phyloP scores from a whole-genome alignment of 495 filamentous ascomycete species.

The Melanomma pulvis-pyrius region DNA sequence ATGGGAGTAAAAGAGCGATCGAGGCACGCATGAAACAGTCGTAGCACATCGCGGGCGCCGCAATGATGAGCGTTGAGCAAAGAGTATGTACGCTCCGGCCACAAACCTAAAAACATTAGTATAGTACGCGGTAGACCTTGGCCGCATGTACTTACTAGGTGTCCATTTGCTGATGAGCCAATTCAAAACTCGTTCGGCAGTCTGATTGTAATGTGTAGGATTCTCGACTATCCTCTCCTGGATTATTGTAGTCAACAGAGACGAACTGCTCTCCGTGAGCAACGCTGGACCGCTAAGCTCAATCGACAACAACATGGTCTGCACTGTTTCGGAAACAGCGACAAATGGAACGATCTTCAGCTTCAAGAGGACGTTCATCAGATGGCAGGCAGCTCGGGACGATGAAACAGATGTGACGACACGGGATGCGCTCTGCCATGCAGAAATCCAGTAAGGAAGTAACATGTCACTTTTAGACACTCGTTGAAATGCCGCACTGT shows the following conservation, averaged over 20 bases:
- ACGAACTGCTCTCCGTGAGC: constrained; percentile 77
- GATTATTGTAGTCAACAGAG: constrained; percentile 68
- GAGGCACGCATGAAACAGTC: constrained; percentile 48
- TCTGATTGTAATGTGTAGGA: constrained; percentile 64
- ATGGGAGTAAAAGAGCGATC: constrained; percentile 32
- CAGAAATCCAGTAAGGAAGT: constrained; percentile 63
- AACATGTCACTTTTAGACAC: constrained; percentile 42
- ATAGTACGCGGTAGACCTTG: not conserved
- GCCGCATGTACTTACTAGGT: constrained; percentile 57
- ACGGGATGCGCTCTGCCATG: constrained; percentile 74
- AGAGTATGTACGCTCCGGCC: constrained; percentile 45
- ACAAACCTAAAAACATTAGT: constrained; percentile 42
- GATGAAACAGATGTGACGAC: constrained; percentile 68
- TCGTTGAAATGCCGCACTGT: constrained; percentile 55
- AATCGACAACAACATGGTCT: constrained; percentile 69
- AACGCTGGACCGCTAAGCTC: constrained; percentile 80
- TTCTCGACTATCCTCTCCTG: constrained; percentile 63
- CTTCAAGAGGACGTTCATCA: constrained; percentile 67
- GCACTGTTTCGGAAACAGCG: constrained; percentile 58
- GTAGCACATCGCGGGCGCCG: constrained; percentile 44
- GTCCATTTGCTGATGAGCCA: constrained; percentile 84
- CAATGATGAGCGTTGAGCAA: constrained; percentile 43
- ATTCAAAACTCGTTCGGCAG: constrained; percentile 68
- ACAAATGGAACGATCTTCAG: constrained; percentile 36
- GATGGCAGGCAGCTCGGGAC: constrained; percentile 78